phyloP scores from a whole-genome alignment of 2,329 filamentous ascomycete genomes.

The Corynespora cassiicola region DNA sequence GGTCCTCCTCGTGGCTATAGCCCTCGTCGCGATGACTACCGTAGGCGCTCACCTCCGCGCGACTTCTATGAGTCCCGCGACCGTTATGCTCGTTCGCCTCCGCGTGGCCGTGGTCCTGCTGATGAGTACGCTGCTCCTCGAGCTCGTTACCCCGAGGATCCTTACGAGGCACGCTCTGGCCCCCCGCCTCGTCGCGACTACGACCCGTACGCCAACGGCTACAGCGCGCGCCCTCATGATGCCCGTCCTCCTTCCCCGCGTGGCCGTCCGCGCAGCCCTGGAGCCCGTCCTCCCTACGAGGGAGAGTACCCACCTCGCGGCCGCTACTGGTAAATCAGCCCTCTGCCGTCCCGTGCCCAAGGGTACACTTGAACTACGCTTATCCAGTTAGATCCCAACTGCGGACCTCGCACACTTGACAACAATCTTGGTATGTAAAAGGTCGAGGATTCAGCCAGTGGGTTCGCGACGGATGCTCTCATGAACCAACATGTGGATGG shows the following conservation, averaged over 20 bases:
- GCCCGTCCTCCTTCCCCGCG: constrained; percentile 53
- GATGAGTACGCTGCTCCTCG: constrained; percentile 76
- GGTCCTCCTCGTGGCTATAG: constrained; percentile 83
- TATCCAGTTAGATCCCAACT: constrained; percentile 7
- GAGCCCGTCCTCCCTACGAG: constrained; percentile 65
- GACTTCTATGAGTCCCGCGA: constrained; percentile 86
- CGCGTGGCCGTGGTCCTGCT: constrained; percentile 74
- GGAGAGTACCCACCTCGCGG: constrained; percentile 54
- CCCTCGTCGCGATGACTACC: constrained; percentile 85
- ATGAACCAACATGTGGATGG: too few relatives aligned
- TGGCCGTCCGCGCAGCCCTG: constrained; percentile 56
- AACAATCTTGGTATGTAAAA: too few relatives aligned
- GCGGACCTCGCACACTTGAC: too few relatives aligned
- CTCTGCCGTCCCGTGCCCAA: not conserved
- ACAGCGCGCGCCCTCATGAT: constrained; percentile 61
- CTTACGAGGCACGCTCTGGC: constrained; percentile 65
- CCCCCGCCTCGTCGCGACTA: constrained; percentile 62
- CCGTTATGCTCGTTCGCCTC: constrained; percentile 62
- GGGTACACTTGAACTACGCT: constrained; percentile 4
- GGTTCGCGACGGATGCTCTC: too few relatives aligned
- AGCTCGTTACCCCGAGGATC: constrained; percentile 73
- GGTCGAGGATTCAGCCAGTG: too few relatives aligned
- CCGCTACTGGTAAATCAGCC: constrained; percentile 37
- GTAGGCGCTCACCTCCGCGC: constrained; percentile 77
- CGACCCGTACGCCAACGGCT: constrained; percentile 67